A percentile compares a stretch with the other conserved stretches of the same genome.
Conservation (phyloP, 1,284 basidiomycete species). For the Ceratobasidium theobromae region DNA sequence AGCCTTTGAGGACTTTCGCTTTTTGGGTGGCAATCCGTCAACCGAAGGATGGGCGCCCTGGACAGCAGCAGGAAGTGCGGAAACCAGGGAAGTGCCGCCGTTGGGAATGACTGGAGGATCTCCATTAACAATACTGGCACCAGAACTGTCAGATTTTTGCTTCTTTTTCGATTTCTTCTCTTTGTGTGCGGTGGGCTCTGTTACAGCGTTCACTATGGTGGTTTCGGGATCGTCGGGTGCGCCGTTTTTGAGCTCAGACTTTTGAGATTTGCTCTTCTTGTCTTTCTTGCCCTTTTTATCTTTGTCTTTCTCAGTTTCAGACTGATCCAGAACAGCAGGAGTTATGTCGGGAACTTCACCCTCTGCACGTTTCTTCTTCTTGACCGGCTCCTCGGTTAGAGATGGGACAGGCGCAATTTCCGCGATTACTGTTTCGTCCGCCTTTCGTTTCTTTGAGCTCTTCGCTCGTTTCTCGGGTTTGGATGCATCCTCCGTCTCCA, state of each 20-base stretch:
- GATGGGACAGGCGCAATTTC: neutral
- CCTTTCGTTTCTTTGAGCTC: constrained; percentile 42
- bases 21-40: constrained; percentile 42
- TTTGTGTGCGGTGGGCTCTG: constrained; percentile 38
- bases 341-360: neutral
- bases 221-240: neutral
- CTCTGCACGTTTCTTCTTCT: constrained; percentile 34
- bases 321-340: neutral
- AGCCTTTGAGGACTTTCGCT: constrained; percentile 40
- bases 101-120: neutral
- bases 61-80: neutral
- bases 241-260: neutral
- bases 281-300: constrained; percentile 37
- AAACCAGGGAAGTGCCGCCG: neutral
- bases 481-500: constrained; percentile 1
- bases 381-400: constrained; percentile 36
- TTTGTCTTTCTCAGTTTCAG: neutral
- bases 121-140: neutral
- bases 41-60: no score
- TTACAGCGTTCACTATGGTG: constrained; percentile 3
- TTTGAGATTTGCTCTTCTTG: constrained; percentile 29
- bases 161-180: constrained; percentile 32
- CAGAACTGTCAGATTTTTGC: constrained; percentile 31
- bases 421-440: constrained; percentile 37
- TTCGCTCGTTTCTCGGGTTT: constrained; percentile 37